These are phyloP conservation scores for Schizonepeta tenuifolia DNA, from an alignment of 257 asterid species.

Conservation along the genomic window DNA sequence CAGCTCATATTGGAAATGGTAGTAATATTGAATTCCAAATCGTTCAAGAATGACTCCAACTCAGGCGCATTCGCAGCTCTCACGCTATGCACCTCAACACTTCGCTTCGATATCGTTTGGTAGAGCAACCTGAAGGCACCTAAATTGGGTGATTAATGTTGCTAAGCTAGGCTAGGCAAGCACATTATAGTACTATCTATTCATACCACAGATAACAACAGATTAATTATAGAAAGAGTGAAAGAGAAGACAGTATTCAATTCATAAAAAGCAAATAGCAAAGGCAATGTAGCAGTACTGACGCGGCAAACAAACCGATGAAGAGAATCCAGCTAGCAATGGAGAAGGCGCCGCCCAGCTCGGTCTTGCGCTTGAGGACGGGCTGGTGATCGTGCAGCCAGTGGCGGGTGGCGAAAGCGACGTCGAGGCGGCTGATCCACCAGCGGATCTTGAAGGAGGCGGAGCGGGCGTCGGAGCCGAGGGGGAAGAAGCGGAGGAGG, in stretches of 20 bases:
- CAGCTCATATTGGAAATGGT: conserved; percentile 91
- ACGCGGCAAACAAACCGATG: conserved; percentile 90
- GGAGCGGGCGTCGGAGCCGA: conserved; percentile 67
- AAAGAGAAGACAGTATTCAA: neutral
- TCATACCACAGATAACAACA: too few species aligned
- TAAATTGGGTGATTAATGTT: conserved; percentile 21
- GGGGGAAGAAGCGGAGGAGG: conserved; percentile 58
- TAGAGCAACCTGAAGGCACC: conserved; percentile 72
- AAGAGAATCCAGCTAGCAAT: conserved; percentile 92
- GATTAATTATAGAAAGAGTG: neutral
- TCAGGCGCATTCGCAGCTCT: conserved; percentile 89
- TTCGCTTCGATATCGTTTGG: conserved; percentile 81
- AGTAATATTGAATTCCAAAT: conserved; percentile 80
- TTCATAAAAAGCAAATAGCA: neutral
- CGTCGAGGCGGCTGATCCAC: conserved; percentile 93
- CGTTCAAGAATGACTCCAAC: conserved; percentile 70
- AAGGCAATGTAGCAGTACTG: conserved; percentile 40
- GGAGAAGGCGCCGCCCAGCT: conserved; percentile 93
- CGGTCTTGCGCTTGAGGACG: conserved; percentile 86
- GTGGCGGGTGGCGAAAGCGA: conserved; percentile 81
- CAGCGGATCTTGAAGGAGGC: conserved; percentile 83
- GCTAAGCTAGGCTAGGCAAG: too few species aligned
- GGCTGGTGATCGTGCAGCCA: conserved; percentile 86
- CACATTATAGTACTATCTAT: neutral
- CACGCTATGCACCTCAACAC: conserved; percentile 84